These are phyloP conservation scores for Purpureocillium takamizusanense DNA, from an alignment of 2,329 filamentous ascomycete species.

Conservation along the genomic window DNA sequence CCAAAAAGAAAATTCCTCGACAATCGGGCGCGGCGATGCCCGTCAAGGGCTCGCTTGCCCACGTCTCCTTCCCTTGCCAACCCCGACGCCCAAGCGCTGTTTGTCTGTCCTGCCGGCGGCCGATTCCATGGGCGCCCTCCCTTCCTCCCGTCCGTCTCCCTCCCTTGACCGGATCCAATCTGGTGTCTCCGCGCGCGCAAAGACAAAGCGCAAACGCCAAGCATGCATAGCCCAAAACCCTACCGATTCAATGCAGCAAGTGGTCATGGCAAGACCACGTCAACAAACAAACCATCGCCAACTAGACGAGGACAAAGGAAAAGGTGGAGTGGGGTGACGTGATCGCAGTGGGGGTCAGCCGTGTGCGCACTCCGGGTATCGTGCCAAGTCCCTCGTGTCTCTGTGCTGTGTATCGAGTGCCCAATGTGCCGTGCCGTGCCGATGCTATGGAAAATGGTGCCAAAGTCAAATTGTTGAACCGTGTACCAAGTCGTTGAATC, in stretches of 20 bases:
- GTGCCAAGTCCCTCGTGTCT: constrained; percentile 23
- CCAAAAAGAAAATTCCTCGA: not conserved
- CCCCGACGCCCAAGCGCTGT: not conserved
- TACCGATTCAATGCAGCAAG: not conserved
- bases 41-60: not conserved
- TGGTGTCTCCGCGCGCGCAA: not conserved
- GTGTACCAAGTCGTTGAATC: too few species aligned
- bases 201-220: not conserved
- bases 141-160: not conserved
- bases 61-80: not conserved
- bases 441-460: constrained; percentile 7
- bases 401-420: constrained; percentile 21
- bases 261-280: not conserved
- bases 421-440: constrained; percentile 22
- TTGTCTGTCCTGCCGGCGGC: too few species aligned
- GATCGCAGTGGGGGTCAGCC: constrained; percentile 19
- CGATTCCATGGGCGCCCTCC: too few species aligned
- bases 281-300: constrained; percentile 8
- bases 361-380: constrained; percentile 31
- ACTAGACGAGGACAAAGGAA: constrained; percentile 11
- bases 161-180: not conserved
- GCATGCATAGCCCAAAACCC: constrained; percentile 2
- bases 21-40: not conserved
- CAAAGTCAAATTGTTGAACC: constrained; percentile 3
- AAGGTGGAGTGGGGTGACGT: constrained; percentile 29